phyloP scores from a whole-genome alignment of 352 stramenopile species.

The Phytophthora syringae region DNA sequence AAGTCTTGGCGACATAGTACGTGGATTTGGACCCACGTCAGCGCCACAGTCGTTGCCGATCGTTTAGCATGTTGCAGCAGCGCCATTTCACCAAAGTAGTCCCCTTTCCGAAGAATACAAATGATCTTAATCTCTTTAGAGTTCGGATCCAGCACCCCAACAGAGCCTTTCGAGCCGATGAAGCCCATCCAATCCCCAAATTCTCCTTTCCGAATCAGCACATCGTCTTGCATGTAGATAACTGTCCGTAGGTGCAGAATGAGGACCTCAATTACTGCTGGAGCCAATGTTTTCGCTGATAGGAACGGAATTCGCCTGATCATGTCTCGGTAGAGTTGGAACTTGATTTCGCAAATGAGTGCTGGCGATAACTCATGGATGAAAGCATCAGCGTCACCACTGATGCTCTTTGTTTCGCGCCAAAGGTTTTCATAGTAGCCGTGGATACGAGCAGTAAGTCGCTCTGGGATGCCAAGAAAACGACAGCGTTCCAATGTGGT shows the following conservation, averaged over 20 bases:
- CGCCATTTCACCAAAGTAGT: slow-evolving; percentile 85
- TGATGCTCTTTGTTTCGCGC: slow-evolving; percentile 62
- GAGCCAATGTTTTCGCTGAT: slow-evolving; percentile 56
- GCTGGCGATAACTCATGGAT: slow-evolving; percentile 75
- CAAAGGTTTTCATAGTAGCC: slow-evolving; percentile 70
- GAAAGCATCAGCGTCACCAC: slow-evolving; percentile 59
- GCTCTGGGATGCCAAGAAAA: slow-evolving; percentile 60
- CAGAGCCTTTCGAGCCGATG: slow-evolving; percentile 72
- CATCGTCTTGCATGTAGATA: slow-evolving; percentile 81
- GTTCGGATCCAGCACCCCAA: slow-evolving; percentile 70
- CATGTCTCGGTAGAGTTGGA: slow-evolving; percentile 75
- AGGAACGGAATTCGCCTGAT: slow-evolving; percentile 75
- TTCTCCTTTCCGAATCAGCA: slow-evolving; percentile 72
- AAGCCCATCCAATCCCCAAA: slow-evolving; percentile 82
- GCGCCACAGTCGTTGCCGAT: slow-evolving; percentile 66
- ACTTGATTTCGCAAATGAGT: slow-evolving; percentile 73
- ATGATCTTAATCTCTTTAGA: slow-evolving; percentile 57
- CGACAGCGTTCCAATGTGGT: slow-evolving; percentile 58
- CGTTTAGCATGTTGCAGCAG: slow-evolving; percentile 69
- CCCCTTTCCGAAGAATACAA: slow-evolving; percentile 66
- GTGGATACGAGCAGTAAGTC: slow-evolving; percentile 50
- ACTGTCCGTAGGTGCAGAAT: slow-evolving; percentile 69
- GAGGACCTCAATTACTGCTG: slow-evolving; percentile 68
- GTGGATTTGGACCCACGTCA: slow-evolving; percentile 82
- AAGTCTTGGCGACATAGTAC: slow-evolving; percentile 66